Base-by-base conservation (phyloP, 768 basidiomycete species). In the Cubamyces sp. region DNA sequence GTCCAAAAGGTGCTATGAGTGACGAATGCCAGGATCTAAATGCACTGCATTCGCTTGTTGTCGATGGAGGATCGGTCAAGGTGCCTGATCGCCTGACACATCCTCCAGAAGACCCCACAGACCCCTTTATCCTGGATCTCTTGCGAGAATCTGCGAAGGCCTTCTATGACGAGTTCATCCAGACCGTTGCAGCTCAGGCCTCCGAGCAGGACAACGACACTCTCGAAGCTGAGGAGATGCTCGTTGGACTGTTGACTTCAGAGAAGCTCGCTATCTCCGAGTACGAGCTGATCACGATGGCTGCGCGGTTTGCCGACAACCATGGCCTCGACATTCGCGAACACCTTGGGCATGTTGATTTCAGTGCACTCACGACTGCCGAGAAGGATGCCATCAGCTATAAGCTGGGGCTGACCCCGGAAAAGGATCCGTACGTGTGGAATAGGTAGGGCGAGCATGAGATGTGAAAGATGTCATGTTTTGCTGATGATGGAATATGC, bases 1-100 rank as follows among this genome's bases (percentile, higher is more conserved):
- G 80, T 57, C 80, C 83, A 0, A 71, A 79, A 50, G 87, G 87
- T 28, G 87, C 87, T 0, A 74, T 87, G 65, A 82, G 84, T 66
- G 72, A 80, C 0, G 82, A 90, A 73, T 90, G 87, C 64, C 87
- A 88, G 66, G 87, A 90, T 67, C 76, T 90, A 25, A 89, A 88
- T 61, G 87, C 87, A 0, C 73, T 90, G 9, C 86, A 90, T 65
- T 90, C 87, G 3, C 85, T 87, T 56, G 85, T 82, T 2, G 87
- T 88, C 1, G 87, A 89, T 64, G 87, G 87, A 0, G 87, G 83
- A 0, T 77, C 78, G 12, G 80, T 88, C 53, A 84, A 76, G 68
- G 86, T 85, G 54, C 87, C 83, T 0, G 85, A 83, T 41, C 76
- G 82, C 48, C 73, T 88, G 23, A 70, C 73, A 4, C 26, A 47